Base-by-base conservation (phyloP, 2,329 filamentous ascomycete species). In the Verticillium tricorpus region DNA sequence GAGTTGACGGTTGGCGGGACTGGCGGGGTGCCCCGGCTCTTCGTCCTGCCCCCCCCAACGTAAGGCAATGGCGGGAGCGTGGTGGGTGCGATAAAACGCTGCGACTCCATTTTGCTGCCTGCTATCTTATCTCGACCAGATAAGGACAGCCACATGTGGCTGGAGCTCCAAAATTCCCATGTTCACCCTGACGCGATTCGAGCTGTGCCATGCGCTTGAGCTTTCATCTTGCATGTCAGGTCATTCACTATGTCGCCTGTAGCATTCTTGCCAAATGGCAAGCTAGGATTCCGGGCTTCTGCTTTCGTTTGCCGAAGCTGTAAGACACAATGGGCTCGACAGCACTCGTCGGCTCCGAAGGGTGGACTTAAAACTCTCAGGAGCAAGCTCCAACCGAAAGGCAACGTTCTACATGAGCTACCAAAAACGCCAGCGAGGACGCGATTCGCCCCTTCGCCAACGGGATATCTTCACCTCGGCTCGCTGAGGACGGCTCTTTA, bases 391-490 rank as follows among this genome's bases (percentile, higher is more conserved):
- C 64, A 63, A 22, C 56, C 63, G 28, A 61, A 64, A 61, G 39
- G 22, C 35, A 61, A 63, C 25, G 60, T 54, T 34, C 61, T 64
- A 19, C 55, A 57, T 39, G 63, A 65, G 73, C 78, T 85, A 17
- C 84, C 86, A 32, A 76, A 78, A 32, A 75, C 72, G 7, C 89
- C 90, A 56, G 66, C 68, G 11, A 65, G 68, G 31, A 70, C 95
- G 19, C 89, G 95, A 56, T 99, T 99, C 75, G 95, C 96, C 1
- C 95, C 95, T 0, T 98, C 95, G 1, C 95, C 95, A 0, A 99
- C 95, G 0, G 95, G 95, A 1, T 93, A 94, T 69, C 82, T 99
- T 28, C 95, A 99, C 76, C 81, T 99, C 14, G 95, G 95, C 4
- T 97, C 93, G 0, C 76, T 99, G 39, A 84, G 95, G 62, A 99